Evolutionary conservation across 441 rosid genomes (phyloP), one percentile per base, ranked within the genome.

Genomic region (Adansonia gregorii): DNA sequence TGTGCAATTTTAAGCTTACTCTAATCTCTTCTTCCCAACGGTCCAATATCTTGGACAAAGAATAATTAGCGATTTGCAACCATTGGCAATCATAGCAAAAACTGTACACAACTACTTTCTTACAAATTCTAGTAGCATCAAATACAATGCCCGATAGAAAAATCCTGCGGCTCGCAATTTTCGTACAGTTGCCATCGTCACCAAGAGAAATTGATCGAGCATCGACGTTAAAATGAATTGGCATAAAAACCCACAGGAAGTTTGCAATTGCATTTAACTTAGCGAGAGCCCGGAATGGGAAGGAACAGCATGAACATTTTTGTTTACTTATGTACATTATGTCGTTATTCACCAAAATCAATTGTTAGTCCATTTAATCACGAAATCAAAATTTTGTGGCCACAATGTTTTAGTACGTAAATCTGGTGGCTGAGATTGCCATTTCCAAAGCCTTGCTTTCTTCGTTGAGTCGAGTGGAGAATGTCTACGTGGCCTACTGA

Each of bases 341-440:
- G 35, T 45, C 54, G 46, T 45, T 20, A 27, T 54, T 54, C 63
- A 54, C 48, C 49, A 54, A 35, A 72, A 35, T 48, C n/a, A 72
- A 72, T 73, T 11, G 66, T 73, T 67, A 58, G 22, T 48, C 54
- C 2, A 31, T 17, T 59, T 71, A 55, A 76, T 76, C 39, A 56
- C 41, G 12, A 58, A 76, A 68, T 5, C 64, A 73, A 17, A 56
- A 59, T 64, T 69, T 73, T 59, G 78, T 67, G 78, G 72, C 46
- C 61, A 43, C 78, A 11, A 20, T 52, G 59, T 66, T 43, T 39
- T 65, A 66, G 67, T 27, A 12, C 82, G 68, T 59, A 68, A 48
- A 58, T 43, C 22, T 35, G 63, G 82, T 76, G 61, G 82, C 72
- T 76, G 79, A 70, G 67, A 60, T 69, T 15, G 59, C 22, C 67